Evolutionary conservation across 805 yeast genomes (phyloP), one percentile per base, ranked within the genome.

Genomic region (Wickerhamomyces alni): DNA sequence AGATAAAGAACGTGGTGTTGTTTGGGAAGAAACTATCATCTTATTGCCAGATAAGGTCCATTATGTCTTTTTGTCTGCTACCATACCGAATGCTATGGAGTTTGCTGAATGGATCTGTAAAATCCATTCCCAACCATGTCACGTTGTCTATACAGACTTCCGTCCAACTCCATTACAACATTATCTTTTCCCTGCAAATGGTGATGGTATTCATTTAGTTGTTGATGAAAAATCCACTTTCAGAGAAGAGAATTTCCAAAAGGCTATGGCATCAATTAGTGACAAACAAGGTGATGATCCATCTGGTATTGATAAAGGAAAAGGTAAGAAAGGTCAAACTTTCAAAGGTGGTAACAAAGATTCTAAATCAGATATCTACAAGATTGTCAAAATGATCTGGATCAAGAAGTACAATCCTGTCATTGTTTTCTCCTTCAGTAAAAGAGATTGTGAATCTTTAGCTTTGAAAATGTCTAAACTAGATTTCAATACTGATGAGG

Each of bases 81-180:
- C 99, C 1, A 91, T 91, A 50, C 99, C 99, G 19, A 91, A 91
- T 59, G 96, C 98, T 2, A 84, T 87, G 89, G 96, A 91, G 59
- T 91, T 91, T 68, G 97, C 98, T 10, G 96, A 91, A 63, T 93
- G 99, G 99, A 87, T 93, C 42, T 89, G 95, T 60, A 84, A 87
- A 56, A 89, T 83, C 40, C 99, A 93, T 59, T 71, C 75, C 33
- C 99, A 94, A 62, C 99, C 99, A 6, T 93, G 99, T 59, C 98
- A 93, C 63, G 95, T 93, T 62, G 99, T 93, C 17, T 93, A 93
- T 63, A 93, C 99, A 1, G 96, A 93, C 66, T 93, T 91, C 75
- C 82, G 99, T 62, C 99, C 99, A 29, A 93, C 99, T 7, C 99
- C 99, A 1, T 69, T 93, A 50, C 99, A 93, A 62, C 99, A 93